phyloP scores from a whole-genome alignment of 2,329 filamentous ascomycete genomes.

The Sporothrix pseudoabietina region DNA sequence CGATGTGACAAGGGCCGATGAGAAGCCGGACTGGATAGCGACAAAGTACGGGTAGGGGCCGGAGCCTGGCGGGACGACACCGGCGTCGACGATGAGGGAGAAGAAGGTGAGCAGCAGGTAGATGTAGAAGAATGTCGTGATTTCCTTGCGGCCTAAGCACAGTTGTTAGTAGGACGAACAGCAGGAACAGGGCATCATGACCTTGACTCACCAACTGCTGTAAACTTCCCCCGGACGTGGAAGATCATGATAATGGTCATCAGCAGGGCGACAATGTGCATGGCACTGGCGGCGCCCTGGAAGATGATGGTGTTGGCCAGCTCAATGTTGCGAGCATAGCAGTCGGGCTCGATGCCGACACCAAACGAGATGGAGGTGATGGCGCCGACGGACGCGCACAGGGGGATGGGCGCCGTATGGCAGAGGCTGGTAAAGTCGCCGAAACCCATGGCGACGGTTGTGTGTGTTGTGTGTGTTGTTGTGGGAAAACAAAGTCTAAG shows the following conservation, averaged over 20 bases:
- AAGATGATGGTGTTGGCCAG: constrained; percentile 99
- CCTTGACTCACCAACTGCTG: constrained; percentile 77
- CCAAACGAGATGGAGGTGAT: constrained; percentile 67
- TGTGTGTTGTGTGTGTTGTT: constrained; percentile 1
- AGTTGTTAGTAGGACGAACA: not conserved
- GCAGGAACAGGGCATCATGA: not conserved
- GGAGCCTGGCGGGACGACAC: constrained; percentile 83
- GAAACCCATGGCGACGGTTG: constrained; percentile 70
- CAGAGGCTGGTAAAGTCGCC: constrained; percentile 90
- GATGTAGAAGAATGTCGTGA: constrained; percentile 92
- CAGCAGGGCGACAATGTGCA: constrained; percentile 84
- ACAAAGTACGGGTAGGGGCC: constrained; percentile 87
- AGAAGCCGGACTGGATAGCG: constrained; percentile 79
- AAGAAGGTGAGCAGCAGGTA: constrained; percentile 88
- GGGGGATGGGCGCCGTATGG: constrained; percentile 77
- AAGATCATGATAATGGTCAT: constrained; percentile 99
- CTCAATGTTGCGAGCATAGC: constrained; percentile 93
- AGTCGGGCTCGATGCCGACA: constrained; percentile 82
- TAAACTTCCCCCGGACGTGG: constrained; percentile 96
- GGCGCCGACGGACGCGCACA: constrained; percentile 83
- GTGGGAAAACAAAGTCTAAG: not conserved
- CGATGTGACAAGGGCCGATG: constrained; percentile 83
- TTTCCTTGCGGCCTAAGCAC: constrained; percentile 61
- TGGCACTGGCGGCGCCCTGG: constrained; percentile 84
- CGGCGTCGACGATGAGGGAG: constrained; percentile 88